Percentiles rank a stretch among this genome's conserved stretches.
phyloP scores from a whole-genome alignment of 106 monocot genomes.

The Gastrodia elata region DNA sequence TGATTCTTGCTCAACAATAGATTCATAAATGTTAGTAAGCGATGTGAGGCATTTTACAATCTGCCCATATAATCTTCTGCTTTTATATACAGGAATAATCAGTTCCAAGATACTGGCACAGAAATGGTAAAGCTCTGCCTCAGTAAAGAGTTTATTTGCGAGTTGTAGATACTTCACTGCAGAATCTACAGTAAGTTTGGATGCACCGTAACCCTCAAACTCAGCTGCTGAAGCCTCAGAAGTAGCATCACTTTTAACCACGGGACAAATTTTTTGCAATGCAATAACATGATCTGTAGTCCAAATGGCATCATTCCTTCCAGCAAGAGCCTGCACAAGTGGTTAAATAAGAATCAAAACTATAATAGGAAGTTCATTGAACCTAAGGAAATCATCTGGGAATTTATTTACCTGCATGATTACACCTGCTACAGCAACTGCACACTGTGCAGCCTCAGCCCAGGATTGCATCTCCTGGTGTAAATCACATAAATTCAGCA shows the following conservation, averaged over 20 bases:
- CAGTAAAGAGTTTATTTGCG: slow-evolving; percentile 84
- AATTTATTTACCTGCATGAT: slow-evolving; percentile 80
- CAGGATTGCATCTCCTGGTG: slow-evolving; percentile 99
- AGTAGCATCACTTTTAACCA: slow-evolving; percentile 61
- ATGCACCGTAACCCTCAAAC: slow-evolving; percentile 99
- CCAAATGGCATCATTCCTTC: slow-evolving; percentile 98
- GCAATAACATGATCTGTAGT: slow-evolving; percentile 68
- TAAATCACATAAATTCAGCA: slow-evolving; percentile 89
- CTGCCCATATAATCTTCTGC: slow-evolving; percentile 75
- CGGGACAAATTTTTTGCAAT: slow-evolving; percentile 86
- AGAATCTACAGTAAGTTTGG: slow-evolving; percentile 93
- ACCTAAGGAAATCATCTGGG: not conserved
- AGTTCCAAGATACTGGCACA: slow-evolving; percentile 91
- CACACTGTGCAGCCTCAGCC: slow-evolving; percentile 99
- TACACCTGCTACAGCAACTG: slow-evolving; percentile 97
- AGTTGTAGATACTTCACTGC: slow-evolving; percentile 97
- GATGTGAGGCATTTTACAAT: slow-evolving; percentile 95
- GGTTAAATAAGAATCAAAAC: not conserved
- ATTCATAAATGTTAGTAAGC: slow-evolving; percentile 83
- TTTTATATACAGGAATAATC: slow-evolving; percentile 96
- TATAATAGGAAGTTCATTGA: not conserved
- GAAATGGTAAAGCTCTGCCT: slow-evolving; percentile 92
- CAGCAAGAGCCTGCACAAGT: slow-evolving; percentile 70
- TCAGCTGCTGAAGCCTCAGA: slow-evolving; percentile 91
- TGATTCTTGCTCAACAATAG: slow-evolving; percentile 83